Conservation (phyloP, 2,329 filamentous ascomycete genomes). For the Fusarium miscanthi region DNA sequence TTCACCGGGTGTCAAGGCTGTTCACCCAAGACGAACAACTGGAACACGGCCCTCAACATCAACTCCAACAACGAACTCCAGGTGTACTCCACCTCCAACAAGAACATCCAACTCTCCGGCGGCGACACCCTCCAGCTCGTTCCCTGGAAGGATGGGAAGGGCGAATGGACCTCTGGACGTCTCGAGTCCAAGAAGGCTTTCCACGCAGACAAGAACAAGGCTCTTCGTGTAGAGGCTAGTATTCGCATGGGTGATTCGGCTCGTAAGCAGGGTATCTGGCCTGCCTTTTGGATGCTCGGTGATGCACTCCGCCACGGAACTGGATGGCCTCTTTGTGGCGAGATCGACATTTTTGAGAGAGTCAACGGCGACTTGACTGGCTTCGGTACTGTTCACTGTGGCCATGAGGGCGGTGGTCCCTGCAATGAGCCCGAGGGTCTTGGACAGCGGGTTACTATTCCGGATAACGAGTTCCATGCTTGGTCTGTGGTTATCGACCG, state of each 20-base stretch:
- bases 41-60: slow-evolving; percentile 59
- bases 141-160: slow-evolving; percentile 53
- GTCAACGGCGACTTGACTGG: slow-evolving; percentile 59
- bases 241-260: slow-evolving; percentile 57
- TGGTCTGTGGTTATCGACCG: slow-evolving; percentile 62
- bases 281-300: slow-evolving; percentile 65
- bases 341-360: slow-evolving; percentile 63
- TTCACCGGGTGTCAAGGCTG: slow-evolving; percentile 56
- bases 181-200: slow-evolving; percentile 61
- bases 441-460: slow-evolving; percentile 51
- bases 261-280: slow-evolving; percentile 63
- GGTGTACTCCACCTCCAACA: slow-evolving; percentile 56
- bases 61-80: slow-evolving; percentile 62
- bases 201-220: slow-evolving; percentile 54
- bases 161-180: slow-evolving; percentile 62
- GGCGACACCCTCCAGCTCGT: slow-evolving; percentile 64
- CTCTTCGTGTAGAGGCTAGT: slow-evolving; percentile 57
- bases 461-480: slow-evolving; percentile 60
- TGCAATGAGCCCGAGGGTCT: slow-evolving; percentile 62
- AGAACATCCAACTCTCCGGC: slow-evolving; percentile 63
- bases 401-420: slow-evolving; percentile 54
- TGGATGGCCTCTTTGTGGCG: slow-evolving; percentile 61
- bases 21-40: slow-evolving; percentile 52
- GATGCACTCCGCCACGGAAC: slow-evolving; percentile 59
- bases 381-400: slow-evolving; percentile 62